Evolutionary conservation across 2,329 filamentous ascomycete genomes (phyloP).

Genomic region (Stylonectria norvegica): DNA sequence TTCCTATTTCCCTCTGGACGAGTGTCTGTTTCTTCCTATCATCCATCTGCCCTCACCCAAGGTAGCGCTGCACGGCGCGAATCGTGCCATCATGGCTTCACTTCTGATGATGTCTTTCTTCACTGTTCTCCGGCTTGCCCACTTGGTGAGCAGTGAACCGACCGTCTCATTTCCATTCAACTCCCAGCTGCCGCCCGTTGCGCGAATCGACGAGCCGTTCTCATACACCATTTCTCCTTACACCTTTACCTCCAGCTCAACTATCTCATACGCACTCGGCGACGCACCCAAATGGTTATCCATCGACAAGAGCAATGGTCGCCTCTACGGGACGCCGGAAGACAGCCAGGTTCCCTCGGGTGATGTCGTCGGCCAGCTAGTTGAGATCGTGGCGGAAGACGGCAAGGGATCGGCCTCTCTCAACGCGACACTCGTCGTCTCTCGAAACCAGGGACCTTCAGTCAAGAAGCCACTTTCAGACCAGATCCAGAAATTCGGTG

Average conservation of each 20-base stretch:
- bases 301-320: conserved; percentile 61
- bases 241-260: conserved; percentile 67
- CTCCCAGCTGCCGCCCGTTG: conserved; percentile 77
- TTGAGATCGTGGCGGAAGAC: conserved; percentile 70
- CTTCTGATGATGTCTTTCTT: conserved; percentile 19
- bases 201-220: conserved; percentile 64
- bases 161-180: conserved; percentile 69
- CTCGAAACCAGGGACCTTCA: conserved; percentile 51
- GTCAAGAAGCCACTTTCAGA: conserved; percentile 54
- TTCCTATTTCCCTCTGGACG: conserved; percentile 15
- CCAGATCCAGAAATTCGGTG: conserved; percentile 56
- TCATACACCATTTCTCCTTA: conserved; percentile 67
- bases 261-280: conserved; percentile 64
- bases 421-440: conserved; percentile 69
- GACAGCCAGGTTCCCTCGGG: conserved; percentile 45
- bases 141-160: conserved; percentile 38
- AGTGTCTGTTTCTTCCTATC: conserved; percentile 15
- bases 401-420: conserved; percentile 59
- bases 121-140: conserved; percentile 28
- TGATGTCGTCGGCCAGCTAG: conserved; percentile 55
- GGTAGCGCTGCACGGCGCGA: conserved; percentile 19
- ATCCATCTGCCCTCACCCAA: conserved; percentile 9
- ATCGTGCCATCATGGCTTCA: conserved; percentile 29
- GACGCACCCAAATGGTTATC: conserved; percentile 70
- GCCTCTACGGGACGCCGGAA: conserved; percentile 67